Conservation (phyloP, 331 rosid genomes). For the Malus hybrid region DNA sequence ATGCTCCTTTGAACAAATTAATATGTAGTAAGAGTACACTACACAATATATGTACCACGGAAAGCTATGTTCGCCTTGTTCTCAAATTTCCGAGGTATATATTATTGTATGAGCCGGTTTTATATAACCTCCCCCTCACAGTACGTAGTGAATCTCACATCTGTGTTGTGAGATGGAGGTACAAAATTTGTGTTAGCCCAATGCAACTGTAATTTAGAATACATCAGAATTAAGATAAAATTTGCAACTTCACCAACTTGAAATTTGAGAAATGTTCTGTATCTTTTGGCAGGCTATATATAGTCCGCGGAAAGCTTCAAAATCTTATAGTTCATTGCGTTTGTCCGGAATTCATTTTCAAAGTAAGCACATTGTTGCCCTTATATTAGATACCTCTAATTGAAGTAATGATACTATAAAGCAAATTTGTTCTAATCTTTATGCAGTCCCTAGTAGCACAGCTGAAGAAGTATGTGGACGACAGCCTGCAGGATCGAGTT, state of each 20-base stretch:
- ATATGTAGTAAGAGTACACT: neutral
- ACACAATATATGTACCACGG: neutral
- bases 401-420: neutral
- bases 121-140: neutral
- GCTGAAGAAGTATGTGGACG: slow-evolving; percentile 24
- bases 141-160: neutral
- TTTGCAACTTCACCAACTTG: neutral
- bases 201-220: neutral
- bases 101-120: neutral
- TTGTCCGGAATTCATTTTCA: slow-evolving; percentile 28
- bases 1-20: slow-evolving; percentile 11
- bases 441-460: slow-evolving; percentile 31
- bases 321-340: slow-evolving; percentile 29
- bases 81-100: neutral
- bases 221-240: neutral
- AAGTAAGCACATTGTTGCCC: slow-evolving; percentile 10
- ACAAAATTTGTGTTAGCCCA: neutral
- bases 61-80: neutral
- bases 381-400: neutral
- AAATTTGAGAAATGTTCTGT: neutral
- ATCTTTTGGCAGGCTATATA: slow-evolving; percentile 25
- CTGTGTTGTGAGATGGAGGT: neutral
- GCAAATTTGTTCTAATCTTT: neutral
- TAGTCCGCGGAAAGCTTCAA: slow-evolving; percentile 43
- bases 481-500: slow-evolving; percentile 7